Evolutionary conservation across 2,329 filamentous ascomycete species (phyloP).

Genomic region (Monosporascus sp.): DNA sequence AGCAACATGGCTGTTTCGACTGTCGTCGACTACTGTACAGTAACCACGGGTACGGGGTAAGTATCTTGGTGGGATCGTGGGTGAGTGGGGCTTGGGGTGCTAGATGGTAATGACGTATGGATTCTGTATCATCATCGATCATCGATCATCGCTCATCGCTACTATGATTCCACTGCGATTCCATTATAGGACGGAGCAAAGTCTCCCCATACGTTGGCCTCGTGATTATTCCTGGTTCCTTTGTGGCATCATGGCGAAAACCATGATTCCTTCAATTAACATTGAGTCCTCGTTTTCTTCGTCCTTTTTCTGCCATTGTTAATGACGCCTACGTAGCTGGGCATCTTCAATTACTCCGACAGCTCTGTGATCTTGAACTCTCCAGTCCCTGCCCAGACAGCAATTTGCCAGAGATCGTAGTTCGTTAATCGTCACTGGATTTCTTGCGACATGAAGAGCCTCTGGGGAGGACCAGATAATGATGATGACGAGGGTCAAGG

Average conservation of each 20-base stretch:
- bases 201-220: background rate
- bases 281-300: background rate
- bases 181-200: background rate
- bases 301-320: background rate
- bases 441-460: conserved; percentile 19
- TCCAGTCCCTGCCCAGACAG: background rate
- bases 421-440: background rate
- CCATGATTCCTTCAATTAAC: background rate
- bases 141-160: background rate
- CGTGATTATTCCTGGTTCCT: background rate
- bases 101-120: background rate
- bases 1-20: too few relatives aligned
- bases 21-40: too few relatives aligned
- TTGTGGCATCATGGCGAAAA: background rate
- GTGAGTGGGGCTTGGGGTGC: too few relatives aligned
- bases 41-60: too few relatives aligned
- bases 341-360: background rate
- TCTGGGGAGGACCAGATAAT: conserved; percentile 21
- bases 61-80: too few relatives aligned
- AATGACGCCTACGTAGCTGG: background rate
- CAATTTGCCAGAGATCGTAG: background rate
- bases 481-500: conserved; percentile 12
- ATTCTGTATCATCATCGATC: background rate
- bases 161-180: background rate
- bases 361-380: background rate